Conservation (phyloP, 306 rosid species). For the Glycine soja region DNA sequence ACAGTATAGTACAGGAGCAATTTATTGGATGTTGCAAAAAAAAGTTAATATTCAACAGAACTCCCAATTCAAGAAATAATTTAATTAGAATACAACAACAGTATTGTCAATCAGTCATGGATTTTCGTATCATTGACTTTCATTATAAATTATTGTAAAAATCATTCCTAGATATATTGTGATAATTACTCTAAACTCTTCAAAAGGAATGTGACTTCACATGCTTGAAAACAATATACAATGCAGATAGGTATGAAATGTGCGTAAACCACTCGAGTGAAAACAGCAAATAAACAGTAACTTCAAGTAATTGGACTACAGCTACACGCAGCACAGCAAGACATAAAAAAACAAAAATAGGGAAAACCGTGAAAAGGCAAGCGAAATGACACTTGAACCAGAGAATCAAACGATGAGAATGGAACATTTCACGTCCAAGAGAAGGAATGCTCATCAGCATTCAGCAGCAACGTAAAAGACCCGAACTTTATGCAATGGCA, state of each 20-base stretch:
- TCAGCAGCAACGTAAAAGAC: neutral
- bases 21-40: neutral
- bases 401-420: constrained; percentile 9
- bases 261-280: neutral
- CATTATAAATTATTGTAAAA: neutral
- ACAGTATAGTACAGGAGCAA: neutral
- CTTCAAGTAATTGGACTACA: neutral
- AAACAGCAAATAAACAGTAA: constrained; percentile 10
- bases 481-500: constrained; percentile 34
- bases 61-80: constrained; percentile 11
- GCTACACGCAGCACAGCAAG: neutral
- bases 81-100: neutral
- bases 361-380: neutral
- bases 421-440: neutral
- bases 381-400: constrained; percentile 14
- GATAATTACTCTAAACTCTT: neutral
- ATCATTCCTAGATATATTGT: neutral
- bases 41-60: neutral
- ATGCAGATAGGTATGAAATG: neutral
- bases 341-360: constrained; percentile 14
- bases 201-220: no score
- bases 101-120: neutral
- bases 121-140: neutral
- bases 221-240: neutral
- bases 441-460: neutral